These are phyloP conservation scores for Malus asiatica DNA, from an alignment of 306 rosid genomes.

Conservation along the genomic window DNA sequence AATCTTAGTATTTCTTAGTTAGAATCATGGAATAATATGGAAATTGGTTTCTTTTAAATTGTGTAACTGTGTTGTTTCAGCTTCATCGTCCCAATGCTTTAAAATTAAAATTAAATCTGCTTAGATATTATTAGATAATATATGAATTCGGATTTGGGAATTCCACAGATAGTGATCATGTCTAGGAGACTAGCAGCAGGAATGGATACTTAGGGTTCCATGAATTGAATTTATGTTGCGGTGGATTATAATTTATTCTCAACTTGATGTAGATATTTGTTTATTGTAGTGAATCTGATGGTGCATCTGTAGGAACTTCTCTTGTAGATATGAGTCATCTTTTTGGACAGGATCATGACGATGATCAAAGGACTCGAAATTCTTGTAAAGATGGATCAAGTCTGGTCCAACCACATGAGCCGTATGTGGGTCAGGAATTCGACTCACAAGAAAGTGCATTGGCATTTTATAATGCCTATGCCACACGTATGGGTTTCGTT, in stretches of 20 bases:
- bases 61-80: not conserved
- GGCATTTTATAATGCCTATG: constrained; percentile 28
- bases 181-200: not conserved
- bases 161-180: not conserved
- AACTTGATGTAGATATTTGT: not conserved
- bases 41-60: not conserved
- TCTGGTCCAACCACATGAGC: constrained; percentile 14
- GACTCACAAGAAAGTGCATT: constrained; percentile 22
- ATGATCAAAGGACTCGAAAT: not conserved
- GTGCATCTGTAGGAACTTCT: constrained; percentile 1
- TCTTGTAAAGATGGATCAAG: constrained; percentile 1
- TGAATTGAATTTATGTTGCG: constrained; percentile 10
- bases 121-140: not conserved
- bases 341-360: constrained; percentile 2
- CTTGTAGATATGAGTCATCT: not conserved
- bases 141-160: not conserved
- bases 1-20: not conserved
- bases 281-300: not conserved
- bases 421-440: constrained; percentile 33
- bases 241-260: constrained; percentile 15
- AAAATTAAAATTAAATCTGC: not conserved
- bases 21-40: not conserved
- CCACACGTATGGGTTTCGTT: constrained; percentile 23
- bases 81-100: not conserved
- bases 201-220: not conserved